Percentiles rank a stretch among this genome's conserved stretches.
Conservation (phyloP, 768 basidiomycete genomes). For the Boletellus ananiceps region DNA sequence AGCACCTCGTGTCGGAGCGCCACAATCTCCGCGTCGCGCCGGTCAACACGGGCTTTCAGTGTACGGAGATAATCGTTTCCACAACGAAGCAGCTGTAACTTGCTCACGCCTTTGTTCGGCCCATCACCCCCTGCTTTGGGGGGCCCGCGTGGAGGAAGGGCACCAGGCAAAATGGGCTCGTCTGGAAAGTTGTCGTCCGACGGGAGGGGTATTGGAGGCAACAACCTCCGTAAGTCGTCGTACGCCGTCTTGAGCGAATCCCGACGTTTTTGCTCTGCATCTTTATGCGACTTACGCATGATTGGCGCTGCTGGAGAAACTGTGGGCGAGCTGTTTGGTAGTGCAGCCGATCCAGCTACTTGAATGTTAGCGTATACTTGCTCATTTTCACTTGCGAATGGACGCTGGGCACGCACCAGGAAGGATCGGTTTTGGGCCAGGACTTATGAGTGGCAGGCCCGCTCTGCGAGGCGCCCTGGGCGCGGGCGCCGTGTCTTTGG, state of each 20-base stretch:
- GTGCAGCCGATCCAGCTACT: conserved; percentile 32
- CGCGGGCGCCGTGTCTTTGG: conserved; percentile 21
- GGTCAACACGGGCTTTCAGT: conserved; percentile 71
- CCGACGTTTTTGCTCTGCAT: conserved; percentile 94
- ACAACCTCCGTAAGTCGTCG: conserved; percentile 73
- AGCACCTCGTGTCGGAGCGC: conserved; percentile 61
- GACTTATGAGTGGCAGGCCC: conserved; percentile 38
- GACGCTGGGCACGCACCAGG: conserved; percentile 46
- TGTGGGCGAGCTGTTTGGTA: conserved; percentile 23
- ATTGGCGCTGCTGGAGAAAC: conserved; percentile 38
- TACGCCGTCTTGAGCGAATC: conserved; percentile 95
- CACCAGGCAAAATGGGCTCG: conserved; percentile 79
- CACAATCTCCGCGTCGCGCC: conserved; percentile 75
- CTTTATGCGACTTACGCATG: conserved; percentile 86
- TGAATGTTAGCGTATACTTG: conserved; percentile 2
- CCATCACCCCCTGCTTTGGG: conserved; percentile 82
- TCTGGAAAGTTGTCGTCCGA: conserved; percentile 66
- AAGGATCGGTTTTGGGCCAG: conserved; percentile 65
- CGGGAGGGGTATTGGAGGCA: conserved; percentile 86
- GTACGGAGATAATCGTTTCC: conserved; percentile 84
- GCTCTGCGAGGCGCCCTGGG: conserved; percentile 27
- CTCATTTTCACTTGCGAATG: neutral
- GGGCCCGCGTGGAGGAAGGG: conserved; percentile 84
- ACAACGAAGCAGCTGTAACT: conserved; percentile 85
- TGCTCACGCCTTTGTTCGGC: conserved; percentile 94